A percentile compares a stretch with the other conserved stretches of the same genome.
Evolutionary conservation across 2,329 filamentous ascomycete species (phyloP).

Genomic region (Talaromyces sp.): DNA sequence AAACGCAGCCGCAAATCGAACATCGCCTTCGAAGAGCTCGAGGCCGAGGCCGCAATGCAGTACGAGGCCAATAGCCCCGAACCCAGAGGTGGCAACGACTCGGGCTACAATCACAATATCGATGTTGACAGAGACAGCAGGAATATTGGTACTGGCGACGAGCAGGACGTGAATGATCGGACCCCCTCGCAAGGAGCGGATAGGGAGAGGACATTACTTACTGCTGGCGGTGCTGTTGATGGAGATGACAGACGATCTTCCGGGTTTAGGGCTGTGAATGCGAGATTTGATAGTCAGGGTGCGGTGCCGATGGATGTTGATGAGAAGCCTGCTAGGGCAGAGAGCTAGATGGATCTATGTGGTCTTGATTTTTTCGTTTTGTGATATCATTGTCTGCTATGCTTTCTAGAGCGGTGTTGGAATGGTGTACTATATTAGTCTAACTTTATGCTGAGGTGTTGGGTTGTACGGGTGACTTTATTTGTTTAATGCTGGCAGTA

Average conservation of each 20-base stretch:
- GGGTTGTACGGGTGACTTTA: neutral
- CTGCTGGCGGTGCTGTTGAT: slow-evolving; percentile 28
- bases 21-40: slow-evolving; percentile 22
- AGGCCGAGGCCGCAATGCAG: slow-evolving; percentile 17
- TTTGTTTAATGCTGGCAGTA: neutral
- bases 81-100: neutral
- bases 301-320: slow-evolving; percentile 37
- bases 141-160: neutral
- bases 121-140: neutral
- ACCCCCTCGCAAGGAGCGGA: slow-evolving; percentile 22
- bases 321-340: slow-evolving; percentile 32
- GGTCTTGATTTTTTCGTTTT: neutral
- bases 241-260: slow-evolving; percentile 36
- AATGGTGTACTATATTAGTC: neutral
- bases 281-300: slow-evolving; percentile 28
- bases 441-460: neutral
- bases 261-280: slow-evolving; percentile 33
- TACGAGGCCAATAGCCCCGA: slow-evolving; percentile 14
- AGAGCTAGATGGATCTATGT: slow-evolving; percentile 21
- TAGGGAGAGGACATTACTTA: slow-evolving; percentile 25
- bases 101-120: neutral
- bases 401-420: neutral
- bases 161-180: slow-evolving; percentile 19
- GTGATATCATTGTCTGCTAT: neutral
- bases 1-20: slow-evolving; percentile 43